Evolutionary conservation across 2,329 filamentous ascomycete genomes (phyloP), one percentile per base, ranked within the genome.

Genomic region (Mycosphaerella sp.): DNA sequence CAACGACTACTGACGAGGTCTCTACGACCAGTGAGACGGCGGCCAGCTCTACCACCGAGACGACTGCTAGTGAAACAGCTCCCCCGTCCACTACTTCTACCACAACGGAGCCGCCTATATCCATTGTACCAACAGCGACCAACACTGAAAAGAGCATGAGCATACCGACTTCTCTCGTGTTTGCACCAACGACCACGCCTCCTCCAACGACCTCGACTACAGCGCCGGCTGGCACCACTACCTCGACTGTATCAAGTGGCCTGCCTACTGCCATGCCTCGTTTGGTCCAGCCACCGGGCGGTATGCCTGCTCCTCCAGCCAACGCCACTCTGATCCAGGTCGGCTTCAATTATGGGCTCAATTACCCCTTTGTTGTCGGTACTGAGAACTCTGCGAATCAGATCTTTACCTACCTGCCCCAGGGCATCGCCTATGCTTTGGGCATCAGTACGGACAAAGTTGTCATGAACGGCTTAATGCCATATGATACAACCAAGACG

Each of bases 341-440:
- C 56, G 93, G 87, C 30, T 96, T 97, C 77, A 74, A 81, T 46
- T 85, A 82, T 64, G 79, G 80, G 1, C 78, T 95, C 60, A 91
- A 94, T 72, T 98, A 93, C 69, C 73, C 79, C 7, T 95, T 94
- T 65, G 86, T 97, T 25, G 83, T 85, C 9, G 75, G 74, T 17
- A 82, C 85, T 56, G 76, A 81, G 12, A 77, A 84, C 57, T 86
- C 89, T 14, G 86, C 88, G 4, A 81, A 81, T 35, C 91, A 97
- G 70, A 87, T 98, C 63, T 95, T 96, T 73, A 72, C 80, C 47
- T 86, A 81, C 58, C 74, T 96, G 3, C 89, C 89, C 0, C 62
- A 75, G 46, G 88, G 87, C 58, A 76, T 95, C 44, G 73, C 79
- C 2, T 79, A 84, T 57, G 85, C 80, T 39, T 73, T 95, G 8